phyloP scores from a whole-genome alignment of 2,329 filamentous ascomycete species.

The Juglanconis sp. region DNA sequence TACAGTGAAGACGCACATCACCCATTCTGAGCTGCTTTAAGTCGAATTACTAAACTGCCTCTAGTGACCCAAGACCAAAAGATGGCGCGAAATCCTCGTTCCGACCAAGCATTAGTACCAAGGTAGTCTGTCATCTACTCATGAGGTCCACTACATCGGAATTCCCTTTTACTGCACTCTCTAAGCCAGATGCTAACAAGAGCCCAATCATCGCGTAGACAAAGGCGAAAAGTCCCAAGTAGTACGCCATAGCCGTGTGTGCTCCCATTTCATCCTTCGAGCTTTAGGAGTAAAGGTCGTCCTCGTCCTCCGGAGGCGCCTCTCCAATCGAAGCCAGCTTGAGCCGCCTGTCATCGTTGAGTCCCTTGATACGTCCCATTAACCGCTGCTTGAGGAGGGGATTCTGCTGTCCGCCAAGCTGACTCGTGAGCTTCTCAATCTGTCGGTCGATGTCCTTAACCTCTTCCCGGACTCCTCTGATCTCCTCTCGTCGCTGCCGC shows the following conservation, averaged over 20 bases:
- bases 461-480: conserved; percentile 54
- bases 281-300: conserved; percentile 15
- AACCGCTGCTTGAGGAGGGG: conserved; percentile 49
- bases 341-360: conserved; percentile 37
- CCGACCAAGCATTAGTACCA: neutral
- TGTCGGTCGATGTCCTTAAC: conserved; percentile 51
- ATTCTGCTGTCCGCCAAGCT: conserved; percentile 42
- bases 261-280: neutral
- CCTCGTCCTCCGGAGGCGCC: conserved; percentile 27
- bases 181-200: neutral
- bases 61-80: neutral
- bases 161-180: neutral
- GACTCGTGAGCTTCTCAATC: conserved; percentile 42
- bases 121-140: neutral
- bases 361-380: conserved; percentile 45
- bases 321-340: conserved; percentile 35
- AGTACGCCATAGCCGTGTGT: neutral
- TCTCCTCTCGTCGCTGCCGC: conserved; percentile 45
- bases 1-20: neutral
- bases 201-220: neutral
- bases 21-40: neutral
- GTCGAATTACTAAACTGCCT: neutral
- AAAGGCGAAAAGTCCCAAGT: neutral
- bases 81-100: neutral
- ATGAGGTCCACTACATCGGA: neutral